phyloP scores from a whole-genome alignment of 257 asterid genomes.

The Solanum chiquidenum region DNA sequence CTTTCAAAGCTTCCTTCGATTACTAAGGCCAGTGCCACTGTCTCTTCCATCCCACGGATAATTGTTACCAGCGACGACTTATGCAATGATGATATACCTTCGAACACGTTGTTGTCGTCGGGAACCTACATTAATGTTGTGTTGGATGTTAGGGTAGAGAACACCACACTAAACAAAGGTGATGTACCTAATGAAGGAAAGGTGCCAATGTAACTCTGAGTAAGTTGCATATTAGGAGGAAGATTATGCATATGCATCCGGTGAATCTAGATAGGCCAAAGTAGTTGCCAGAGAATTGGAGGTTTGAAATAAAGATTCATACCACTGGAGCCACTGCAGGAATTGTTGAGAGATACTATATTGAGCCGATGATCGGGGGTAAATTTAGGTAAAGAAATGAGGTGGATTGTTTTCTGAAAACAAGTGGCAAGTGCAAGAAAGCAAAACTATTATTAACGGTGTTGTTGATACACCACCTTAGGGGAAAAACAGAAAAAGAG shows the following conservation, averaged over 20 bases:
- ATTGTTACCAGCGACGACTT: neutral
- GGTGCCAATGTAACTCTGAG: neutral
- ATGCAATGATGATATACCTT: neutral
- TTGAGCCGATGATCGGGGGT: neutral
- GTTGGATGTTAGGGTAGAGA: neutral
- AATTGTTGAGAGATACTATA: neutral
- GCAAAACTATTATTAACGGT: neutral
- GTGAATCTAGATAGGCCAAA: neutral
- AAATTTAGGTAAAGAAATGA: too few species aligned
- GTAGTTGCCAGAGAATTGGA: neutral
- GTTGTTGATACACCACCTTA: neutral
- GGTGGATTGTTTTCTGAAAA: neutral
- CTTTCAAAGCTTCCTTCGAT: neutral
- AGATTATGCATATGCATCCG: neutral
- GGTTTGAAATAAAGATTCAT: neutral
- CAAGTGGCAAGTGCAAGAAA: neutral
- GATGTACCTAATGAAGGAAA: neutral
- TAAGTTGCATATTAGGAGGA: neutral
- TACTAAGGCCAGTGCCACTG: rapidly evolving
- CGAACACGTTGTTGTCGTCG: neutral
- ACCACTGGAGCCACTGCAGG: neutral
- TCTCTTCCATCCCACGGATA: neutral
- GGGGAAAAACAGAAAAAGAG: neutral
- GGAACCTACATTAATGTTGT: neutral
- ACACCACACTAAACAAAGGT: neutral